Conservation (phyloP, 2,329 filamentous ascomycete species). For the Teratosphaeria epicoccoides region DNA sequence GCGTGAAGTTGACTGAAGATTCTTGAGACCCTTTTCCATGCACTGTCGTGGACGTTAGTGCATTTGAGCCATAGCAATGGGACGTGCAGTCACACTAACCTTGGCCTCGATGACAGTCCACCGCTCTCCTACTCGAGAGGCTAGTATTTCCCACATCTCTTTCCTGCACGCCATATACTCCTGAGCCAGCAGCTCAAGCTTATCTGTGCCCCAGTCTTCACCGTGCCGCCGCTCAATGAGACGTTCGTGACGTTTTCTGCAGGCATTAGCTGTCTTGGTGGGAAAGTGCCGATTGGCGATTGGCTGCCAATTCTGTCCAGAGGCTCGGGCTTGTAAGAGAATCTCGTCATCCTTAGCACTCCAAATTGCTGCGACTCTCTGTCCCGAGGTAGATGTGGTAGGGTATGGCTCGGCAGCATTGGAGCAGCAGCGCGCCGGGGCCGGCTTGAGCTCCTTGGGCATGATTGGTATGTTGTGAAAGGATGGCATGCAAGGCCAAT, state of each 20-base stretch:
- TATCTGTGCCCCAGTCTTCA: conserved; percentile 68
- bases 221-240: conserved; percentile 63
- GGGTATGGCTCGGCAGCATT: conserved; percentile 24
- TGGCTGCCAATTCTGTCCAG: conserved; percentile 72
- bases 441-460: conserved; percentile 33
- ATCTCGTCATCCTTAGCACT: conserved; percentile 62
- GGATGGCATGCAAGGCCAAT: conserved; percentile 17
- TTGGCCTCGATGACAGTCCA: conserved; percentile 67
- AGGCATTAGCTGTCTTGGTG: conserved; percentile 67
- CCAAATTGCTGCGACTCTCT: conserved; percentile 46
- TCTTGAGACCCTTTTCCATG: conserved; percentile 75
- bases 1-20: conserved; percentile 59
- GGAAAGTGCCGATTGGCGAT: conserved; percentile 70
- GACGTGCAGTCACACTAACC: conserved; percentile 43
- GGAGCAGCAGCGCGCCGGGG: conserved; percentile 10
- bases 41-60: conserved; percentile 42
- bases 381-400: conserved; percentile 20
- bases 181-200: conserved; percentile 62
- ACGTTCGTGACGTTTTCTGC: conserved; percentile 78
- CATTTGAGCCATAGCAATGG: conserved; percentile 25
- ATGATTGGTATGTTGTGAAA: conserved; percentile 27
- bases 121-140: conserved; percentile 46
- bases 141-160: conserved; percentile 71
- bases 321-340: conserved; percentile 59
- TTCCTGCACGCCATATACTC: conserved; percentile 71